Conservation (phyloP, 495 filamentous ascomycete species). For the Paragyromitra xinjiangensis region DNA sequence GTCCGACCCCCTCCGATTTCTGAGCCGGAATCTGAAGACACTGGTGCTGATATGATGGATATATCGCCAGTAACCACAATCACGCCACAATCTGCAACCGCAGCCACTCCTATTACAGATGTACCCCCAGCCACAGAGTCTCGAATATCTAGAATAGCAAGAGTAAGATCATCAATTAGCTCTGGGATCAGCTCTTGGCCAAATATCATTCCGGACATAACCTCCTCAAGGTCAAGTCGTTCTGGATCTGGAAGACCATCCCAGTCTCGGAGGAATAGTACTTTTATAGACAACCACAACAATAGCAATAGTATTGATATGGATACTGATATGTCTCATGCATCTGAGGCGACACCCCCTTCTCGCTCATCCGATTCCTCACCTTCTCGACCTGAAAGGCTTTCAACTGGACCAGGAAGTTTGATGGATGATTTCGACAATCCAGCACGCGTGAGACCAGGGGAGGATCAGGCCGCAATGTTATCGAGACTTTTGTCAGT, state of each 20-base stretch:
- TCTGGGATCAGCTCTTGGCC: slow-evolving; percentile 58
- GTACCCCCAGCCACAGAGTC: slow-evolving; percentile 22
- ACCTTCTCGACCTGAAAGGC: slow-evolving; percentile 44
- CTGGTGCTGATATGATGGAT: slow-evolving; percentile 54
- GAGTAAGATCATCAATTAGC: slow-evolving; percentile 58
- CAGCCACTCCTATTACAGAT: slow-evolving; percentile 35
- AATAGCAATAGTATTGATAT: slow-evolving; percentile 45
- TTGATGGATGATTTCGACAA: slow-evolving; percentile 62
- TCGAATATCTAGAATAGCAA: slow-evolving; percentile 58
- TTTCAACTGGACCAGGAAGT: slow-evolving; percentile 39
- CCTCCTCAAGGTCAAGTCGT: slow-evolving; percentile 33
- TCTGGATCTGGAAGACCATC: slow-evolving; percentile 46
- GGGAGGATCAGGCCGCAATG: slow-evolving; percentile 67
- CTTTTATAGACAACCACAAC: slow-evolving; percentile 26
- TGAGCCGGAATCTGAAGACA: slow-evolving; percentile 36
- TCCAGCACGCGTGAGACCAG: slow-evolving; percentile 63
- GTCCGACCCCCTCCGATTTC: slow-evolving; percentile 53
- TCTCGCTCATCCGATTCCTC: slow-evolving; percentile 45
- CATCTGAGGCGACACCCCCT: slow-evolving; percentile 36
- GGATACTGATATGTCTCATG: slow-evolving; percentile 52
- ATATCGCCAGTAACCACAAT: slow-evolving; percentile 56
- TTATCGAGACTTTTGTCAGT: slow-evolving; percentile 68
- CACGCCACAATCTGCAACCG: slow-evolving; percentile 39
- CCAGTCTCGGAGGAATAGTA: slow-evolving; percentile 46
- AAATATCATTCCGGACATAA: slow-evolving; percentile 55